These are phyloP conservation scores for Pleurotus citrinopileatus DNA, from an alignment of 768 basidiomycete genomes.

Conservation along the genomic window DNA sequence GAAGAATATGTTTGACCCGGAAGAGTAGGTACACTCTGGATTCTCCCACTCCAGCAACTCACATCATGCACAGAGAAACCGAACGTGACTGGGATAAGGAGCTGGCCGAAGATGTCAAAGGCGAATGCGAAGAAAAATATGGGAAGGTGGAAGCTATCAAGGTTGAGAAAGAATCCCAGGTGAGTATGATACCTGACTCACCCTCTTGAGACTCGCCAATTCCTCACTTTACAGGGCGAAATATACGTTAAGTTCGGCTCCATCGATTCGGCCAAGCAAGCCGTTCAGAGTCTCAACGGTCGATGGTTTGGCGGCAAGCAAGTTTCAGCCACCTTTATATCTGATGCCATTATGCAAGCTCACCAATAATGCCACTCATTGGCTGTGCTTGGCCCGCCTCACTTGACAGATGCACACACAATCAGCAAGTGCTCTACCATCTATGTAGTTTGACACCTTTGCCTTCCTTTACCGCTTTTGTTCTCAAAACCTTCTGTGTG, in stretches of 20 bases:
- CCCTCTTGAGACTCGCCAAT: conserved; percentile 9
- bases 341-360: conserved; percentile 92
- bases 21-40: conserved; percentile 61
- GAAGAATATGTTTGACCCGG: conserved; percentile 97
- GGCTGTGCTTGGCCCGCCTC: conserved; percentile 26
- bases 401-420: not conserved
- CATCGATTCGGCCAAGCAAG: conserved; percentile 77
- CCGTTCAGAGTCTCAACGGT: conserved; percentile 88
- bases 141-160: conserved; percentile 86
- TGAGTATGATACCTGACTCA: conserved; percentile 27
- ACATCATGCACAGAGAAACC: conserved; percentile 65
- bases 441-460: conserved; percentile 5
- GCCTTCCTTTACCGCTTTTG: not conserved
- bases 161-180: conserved; percentile 92
- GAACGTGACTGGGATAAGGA: conserved; percentile 97
- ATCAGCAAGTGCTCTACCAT: conserved; percentile 9
- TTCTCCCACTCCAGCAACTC: conserved; percentile 3
- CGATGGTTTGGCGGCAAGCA: conserved; percentile 96
- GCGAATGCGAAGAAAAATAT: conserved; percentile 90
- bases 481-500: conserved; percentile 2
- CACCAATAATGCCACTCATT: conserved; percentile 57
- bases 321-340: conserved; percentile 84
- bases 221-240: conserved; percentile 67
- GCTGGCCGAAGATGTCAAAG: conserved; percentile 93
- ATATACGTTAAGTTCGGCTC: conserved; percentile 92